These are phyloP conservation scores for Calonectria henricotiae DNA, from an alignment of 2,329 filamentous ascomycete genomes.

Conservation along the genomic window DNA sequence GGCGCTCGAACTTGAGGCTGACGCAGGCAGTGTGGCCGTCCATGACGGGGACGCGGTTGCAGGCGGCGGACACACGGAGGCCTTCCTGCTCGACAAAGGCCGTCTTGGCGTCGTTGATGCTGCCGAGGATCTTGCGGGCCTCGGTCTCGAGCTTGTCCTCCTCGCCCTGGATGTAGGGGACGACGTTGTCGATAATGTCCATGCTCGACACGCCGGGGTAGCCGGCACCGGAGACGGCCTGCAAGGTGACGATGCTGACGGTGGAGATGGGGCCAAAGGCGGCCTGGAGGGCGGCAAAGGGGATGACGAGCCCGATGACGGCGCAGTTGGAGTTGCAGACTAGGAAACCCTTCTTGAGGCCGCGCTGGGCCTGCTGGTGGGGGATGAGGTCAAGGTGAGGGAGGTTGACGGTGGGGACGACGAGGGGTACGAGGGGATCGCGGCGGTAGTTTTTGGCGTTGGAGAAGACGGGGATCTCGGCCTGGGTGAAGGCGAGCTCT, in stretches of 20 bases:
- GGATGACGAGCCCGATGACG: constrained; percentile 95
- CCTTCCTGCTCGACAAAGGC: constrained; percentile 83
- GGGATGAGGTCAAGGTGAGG: constrained; percentile 89
- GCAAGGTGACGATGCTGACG: constrained; percentile 89
- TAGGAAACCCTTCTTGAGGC: constrained; percentile 87
- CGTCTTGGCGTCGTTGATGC: constrained; percentile 79
- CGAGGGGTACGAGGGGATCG: constrained; percentile 90
- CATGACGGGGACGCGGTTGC: constrained; percentile 94
- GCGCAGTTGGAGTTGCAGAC: constrained; percentile 99
- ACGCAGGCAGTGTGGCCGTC: constrained; percentile 98
- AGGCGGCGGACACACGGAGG: constrained; percentile 87
- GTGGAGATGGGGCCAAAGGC: constrained; percentile 87
- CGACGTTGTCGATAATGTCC: constrained; percentile 97
- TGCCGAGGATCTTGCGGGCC: constrained; percentile 93
- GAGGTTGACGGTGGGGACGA: constrained; percentile 96
- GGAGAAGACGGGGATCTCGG: constrained; percentile 93
- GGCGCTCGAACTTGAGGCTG: constrained; percentile 84
- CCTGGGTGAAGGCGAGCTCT: constrained; percentile 93
- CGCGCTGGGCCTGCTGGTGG: constrained; percentile 84
- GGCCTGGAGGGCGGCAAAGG: constrained; percentile 90
- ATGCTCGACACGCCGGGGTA: constrained; percentile 93
- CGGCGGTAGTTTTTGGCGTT: constrained; percentile 98
- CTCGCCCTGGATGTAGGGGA: constrained; percentile 93
- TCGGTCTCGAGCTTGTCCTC: constrained; percentile 97
- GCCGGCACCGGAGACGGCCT: constrained; percentile 93